These are phyloP conservation scores for Hypoxylon sp. DNA, from an alignment of 2,329 filamentous ascomycete genomes.

Conservation along the genomic window DNA sequence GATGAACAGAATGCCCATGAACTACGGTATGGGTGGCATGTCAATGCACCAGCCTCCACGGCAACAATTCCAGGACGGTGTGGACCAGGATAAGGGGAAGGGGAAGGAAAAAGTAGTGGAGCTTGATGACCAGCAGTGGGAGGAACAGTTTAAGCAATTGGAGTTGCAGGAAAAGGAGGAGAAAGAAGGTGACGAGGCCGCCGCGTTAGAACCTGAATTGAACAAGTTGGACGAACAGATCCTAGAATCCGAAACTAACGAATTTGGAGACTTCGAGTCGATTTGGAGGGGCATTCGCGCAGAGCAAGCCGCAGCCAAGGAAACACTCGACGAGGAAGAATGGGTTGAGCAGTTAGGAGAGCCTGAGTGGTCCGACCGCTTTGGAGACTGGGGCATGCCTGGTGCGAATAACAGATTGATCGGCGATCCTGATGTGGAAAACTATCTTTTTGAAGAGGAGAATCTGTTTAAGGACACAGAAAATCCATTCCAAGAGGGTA, in stretches of 20 bases:
- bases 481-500: constrained; percentile 92
- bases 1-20: constrained; percentile 66
- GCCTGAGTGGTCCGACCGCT: constrained; percentile 81
- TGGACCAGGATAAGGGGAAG: constrained; percentile 78
- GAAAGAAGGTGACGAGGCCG: constrained; percentile 71
- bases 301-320: constrained; percentile 79
- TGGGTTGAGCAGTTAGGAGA: constrained; percentile 79
- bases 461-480: constrained; percentile 87
- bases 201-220: constrained; percentile 86
- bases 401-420: constrained; percentile 58
- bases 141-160: constrained; percentile 93
- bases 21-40: constrained; percentile 70
- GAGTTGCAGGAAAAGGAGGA: constrained; percentile 61
- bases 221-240: constrained; percentile 82
- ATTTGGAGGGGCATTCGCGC: constrained; percentile 88
- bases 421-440: constrained; percentile 82
- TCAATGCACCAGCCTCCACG: constrained; percentile 68
- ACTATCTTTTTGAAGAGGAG: constrained; percentile 95
- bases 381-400: constrained; percentile 73
- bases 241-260: constrained; percentile 78
- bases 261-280: constrained; percentile 89
- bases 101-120: constrained; percentile 96
- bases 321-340: constrained; percentile 72
- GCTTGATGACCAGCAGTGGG: constrained; percentile 94
- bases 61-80: constrained; percentile 58